phyloP scores from a whole-genome alignment of 148 eudicot genomes.

The Chenopodium album region DNA sequence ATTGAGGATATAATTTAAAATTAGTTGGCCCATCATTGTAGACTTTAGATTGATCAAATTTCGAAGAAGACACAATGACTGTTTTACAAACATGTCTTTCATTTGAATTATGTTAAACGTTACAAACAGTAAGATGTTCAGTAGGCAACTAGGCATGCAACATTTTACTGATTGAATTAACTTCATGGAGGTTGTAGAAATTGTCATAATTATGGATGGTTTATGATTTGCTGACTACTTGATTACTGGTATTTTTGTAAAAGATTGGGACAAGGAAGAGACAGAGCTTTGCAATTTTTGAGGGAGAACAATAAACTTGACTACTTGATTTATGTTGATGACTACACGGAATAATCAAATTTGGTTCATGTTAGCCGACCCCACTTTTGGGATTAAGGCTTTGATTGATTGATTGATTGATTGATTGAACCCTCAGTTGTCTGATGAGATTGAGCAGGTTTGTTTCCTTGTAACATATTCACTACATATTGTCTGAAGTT shows the following conservation, averaged over 20 bases:
- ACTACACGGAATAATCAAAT: too few relatives aligned
- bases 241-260: conserved; percentile 10
- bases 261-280: conserved; percentile 98
- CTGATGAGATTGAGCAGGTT: conserved; percentile 92
- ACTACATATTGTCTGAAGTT: not conserved
- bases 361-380: too few relatives aligned
- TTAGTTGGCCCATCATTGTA: not conserved
- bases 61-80: not conserved
- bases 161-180: not conserved
- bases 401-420: too few relatives aligned
- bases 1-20: not conserved
- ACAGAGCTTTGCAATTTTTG: conserved; percentile 75
- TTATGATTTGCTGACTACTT: conserved; percentile 5
- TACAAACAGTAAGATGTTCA: not conserved
- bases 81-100: not conserved
- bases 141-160: not conserved
- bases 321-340: too few relatives aligned
- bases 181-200: not conserved
- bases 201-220: not conserved
- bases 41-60: not conserved
- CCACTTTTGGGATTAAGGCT: too few relatives aligned
- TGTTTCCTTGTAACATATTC: conserved; percentile 20
- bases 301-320: too few relatives aligned
- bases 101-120: not conserved
- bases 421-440: conserved; percentile 61